These are phyloP conservation scores for Rhododendron henanense DNA, from an alignment of 148 eudicot genomes.

Conservation along the genomic window DNA sequence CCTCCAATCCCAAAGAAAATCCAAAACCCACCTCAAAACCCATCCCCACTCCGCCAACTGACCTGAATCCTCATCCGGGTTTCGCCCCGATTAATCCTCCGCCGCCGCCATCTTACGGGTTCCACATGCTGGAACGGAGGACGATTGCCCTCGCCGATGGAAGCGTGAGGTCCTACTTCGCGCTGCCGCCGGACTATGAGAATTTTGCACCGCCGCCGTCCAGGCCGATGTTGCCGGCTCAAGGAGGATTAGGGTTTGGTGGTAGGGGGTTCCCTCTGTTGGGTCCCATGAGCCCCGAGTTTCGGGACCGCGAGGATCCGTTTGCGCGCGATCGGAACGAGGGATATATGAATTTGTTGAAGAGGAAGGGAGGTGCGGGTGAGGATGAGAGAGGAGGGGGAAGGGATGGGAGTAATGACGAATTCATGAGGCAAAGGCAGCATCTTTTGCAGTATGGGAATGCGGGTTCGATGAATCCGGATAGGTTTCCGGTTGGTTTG, in stretches of 20 bases:
- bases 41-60: slow-evolving; percentile 17
- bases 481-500: slow-evolving; percentile 8
- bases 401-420: slow-evolving; percentile 33
- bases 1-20: slow-evolving; percentile 24
- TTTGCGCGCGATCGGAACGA: slow-evolving; percentile 25
- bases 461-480: slow-evolving; percentile 25
- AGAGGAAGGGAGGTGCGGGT: slow-evolving; percentile 67
- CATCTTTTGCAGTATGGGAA: slow-evolving; percentile 74
- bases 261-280: slow-evolving; percentile 31
- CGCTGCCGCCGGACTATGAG: slow-evolving; percentile 76
- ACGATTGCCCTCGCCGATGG: slow-evolving; percentile 65
- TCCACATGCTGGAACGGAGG: slow-evolving; percentile 90
- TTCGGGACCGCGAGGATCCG: slow-evolving; percentile 26
- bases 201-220: slow-evolving; percentile 41
- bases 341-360: slow-evolving; percentile 46
- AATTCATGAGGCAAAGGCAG: slow-evolving; percentile 64
- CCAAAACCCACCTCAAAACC: slow-evolving; percentile 26
- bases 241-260: slow-evolving; percentile 17
- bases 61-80: slow-evolving; percentile 13
- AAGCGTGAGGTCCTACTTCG: slow-evolving; percentile 72
- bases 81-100: slow-evolving; percentile 19
- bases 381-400: slow-evolving; percentile 27
- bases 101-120: slow-evolving; percentile 64
- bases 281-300: slow-evolving; percentile 55
- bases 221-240: slow-evolving; percentile 13